Conservation (phyloP, 2,329 filamentous ascomycete genomes). For the Leptographium lundbergii region DNA sequence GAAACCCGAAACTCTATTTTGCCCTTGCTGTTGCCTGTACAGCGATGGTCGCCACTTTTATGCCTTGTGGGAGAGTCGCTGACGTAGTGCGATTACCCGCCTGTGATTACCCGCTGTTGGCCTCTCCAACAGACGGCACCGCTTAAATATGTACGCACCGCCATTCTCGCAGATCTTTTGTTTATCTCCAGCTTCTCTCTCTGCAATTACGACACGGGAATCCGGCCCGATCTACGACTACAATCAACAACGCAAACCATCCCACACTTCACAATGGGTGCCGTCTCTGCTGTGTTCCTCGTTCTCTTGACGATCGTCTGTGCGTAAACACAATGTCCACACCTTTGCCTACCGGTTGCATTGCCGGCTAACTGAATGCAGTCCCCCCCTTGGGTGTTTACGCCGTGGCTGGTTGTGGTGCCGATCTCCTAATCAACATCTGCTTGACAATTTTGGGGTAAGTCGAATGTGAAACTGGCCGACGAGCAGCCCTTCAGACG, state of each 20-base stretch:
- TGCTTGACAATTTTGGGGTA: constrained; percentile 52
- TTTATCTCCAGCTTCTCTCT: background rate
- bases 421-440: constrained; percentile 55
- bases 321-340: constrained; percentile 19
- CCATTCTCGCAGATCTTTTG: background rate
- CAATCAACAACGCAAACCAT: background rate
- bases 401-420: constrained; percentile 51
- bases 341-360: background rate
- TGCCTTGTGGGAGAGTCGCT: background rate
- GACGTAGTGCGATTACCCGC: constrained; percentile 3
- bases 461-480: constrained; percentile 12
- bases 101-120: background rate
- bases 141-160: background rate
- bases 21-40: background rate
- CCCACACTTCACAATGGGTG: constrained; percentile 29
- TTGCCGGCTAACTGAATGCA: constrained; percentile 17
- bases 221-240: background rate
- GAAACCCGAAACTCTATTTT: background rate
- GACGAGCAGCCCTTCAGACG: background rate
- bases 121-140: background rate
- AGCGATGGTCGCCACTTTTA: background rate
- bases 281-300: constrained; percentile 32
- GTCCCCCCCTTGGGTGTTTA: constrained; percentile 55
- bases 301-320: constrained; percentile 40
- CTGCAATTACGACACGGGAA: background rate